Base-by-base conservation (phyloP, 306 rosid species). In the Fagus sylvatica region DNA sequence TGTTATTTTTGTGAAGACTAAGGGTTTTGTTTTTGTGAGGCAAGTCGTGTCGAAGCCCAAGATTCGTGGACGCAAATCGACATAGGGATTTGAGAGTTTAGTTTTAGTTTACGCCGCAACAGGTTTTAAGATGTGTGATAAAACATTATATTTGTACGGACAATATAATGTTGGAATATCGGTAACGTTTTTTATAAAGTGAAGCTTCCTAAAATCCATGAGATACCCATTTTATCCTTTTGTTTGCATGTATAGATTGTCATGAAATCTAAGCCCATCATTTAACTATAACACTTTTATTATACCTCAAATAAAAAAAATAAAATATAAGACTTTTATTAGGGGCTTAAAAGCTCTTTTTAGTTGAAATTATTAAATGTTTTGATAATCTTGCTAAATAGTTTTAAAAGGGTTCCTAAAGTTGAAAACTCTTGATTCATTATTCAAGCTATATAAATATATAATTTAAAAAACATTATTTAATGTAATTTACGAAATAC, bases 61-160 rank as follows among this genome's bases (percentile, higher is more conserved):
- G 84, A 89, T 83, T 87, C 85, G 83, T 83, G 88, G 89, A 79
- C 83, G 71, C 78, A 83, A 62, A 87, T 87, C 93, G 78, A 78
- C 88, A 81, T 85, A 39, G 89, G 93, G 87, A 87, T 89, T 83
- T 77, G 93, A 79, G 22, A 15, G 9, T 0, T 28, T 22, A 22
- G 28, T 9, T 15, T 30, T 71, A 39, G 30, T 73, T 72, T 72
- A 51, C 69, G 77, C 65, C 70, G 84, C 76, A 48, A 43, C 33
- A 46, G 11, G 22, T 40, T 30, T 6, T 34, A 15, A 19, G 54
- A 42, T 22, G 40, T 4, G 7, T 33, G 17, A 39, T 46, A 15
- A 46, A 46, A 46, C 15, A 46, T 8, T 0, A 46, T 8, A 46
- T 6, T 22, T 43, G 78, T 78, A 82, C 84, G 86, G 91, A 78